Evolutionary conservation across 352 stramenopile species (phyloP).

Genomic region (Phytophthora podocarpi): DNA sequence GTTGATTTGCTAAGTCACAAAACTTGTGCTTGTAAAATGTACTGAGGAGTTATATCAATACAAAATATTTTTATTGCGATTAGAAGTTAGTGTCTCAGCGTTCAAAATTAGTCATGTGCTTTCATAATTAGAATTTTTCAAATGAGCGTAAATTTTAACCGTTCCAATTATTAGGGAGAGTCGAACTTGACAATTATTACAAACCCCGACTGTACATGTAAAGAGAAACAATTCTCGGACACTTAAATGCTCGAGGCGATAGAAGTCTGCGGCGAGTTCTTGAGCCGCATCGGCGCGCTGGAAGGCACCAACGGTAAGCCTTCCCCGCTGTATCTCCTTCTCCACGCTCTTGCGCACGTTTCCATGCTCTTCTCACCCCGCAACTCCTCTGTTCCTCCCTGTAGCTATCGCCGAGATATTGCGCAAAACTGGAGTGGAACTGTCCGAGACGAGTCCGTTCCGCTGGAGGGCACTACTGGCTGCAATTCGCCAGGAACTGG

Average conservation of each 20-base stretch:
- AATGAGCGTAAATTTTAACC: too few relatives aligned
- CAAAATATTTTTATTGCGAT: too few relatives aligned
- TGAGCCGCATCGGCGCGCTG: slow-evolving; percentile 50
- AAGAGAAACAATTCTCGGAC: too few relatives aligned
- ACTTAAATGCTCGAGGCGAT: slow-evolving; percentile 43
- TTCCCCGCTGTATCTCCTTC: background rate
- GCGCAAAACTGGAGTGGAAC: slow-evolving; percentile 43
- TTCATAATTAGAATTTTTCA: too few relatives aligned
- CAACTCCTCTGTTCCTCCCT: background rate
- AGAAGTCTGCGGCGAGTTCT: slow-evolving; percentile 59
- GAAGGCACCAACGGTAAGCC: slow-evolving; percentile 43
- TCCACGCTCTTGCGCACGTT: background rate
- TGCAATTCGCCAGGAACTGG: slow-evolving; percentile 55
- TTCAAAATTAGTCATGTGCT: too few relatives aligned
- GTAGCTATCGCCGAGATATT: slow-evolving; percentile 51
- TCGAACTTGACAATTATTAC: too few relatives aligned
- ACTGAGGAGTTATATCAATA: too few relatives aligned
- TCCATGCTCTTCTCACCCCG: background rate
- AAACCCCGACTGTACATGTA: too few relatives aligned
- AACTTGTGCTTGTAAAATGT: too few relatives aligned
- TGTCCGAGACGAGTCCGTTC: slow-evolving; percentile 54
- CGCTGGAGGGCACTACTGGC: slow-evolving; percentile 58
- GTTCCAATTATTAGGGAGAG: too few relatives aligned
- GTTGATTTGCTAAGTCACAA: slow-evolving; percentile 3
- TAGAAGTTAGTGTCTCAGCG: too few relatives aligned